These are phyloP conservation scores for Candida multigemmis DNA, from an alignment of 805 yeast genomes.

Conservation along the genomic window DNA sequence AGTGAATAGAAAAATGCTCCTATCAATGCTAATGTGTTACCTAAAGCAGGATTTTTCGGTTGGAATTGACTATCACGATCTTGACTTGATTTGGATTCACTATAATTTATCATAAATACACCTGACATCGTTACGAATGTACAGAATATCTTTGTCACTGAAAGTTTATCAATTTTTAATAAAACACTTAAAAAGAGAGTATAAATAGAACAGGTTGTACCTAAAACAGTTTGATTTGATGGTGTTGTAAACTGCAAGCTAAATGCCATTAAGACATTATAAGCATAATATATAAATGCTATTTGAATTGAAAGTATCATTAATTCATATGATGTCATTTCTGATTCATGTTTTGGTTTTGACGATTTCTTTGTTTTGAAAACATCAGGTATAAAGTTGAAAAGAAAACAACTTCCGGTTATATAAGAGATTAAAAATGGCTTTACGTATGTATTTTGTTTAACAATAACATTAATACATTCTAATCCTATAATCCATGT, in stretches of 20 bases:
- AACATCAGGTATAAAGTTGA: conserved; percentile 36
- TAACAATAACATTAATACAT: conserved; percentile 38
- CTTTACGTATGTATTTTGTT: conserved; percentile 38
- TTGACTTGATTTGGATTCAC: conserved; percentile 13
- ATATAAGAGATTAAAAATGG: conserved; percentile 39
- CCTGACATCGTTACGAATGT: conserved; percentile 38
- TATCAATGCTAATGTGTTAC: conserved; percentile 34
- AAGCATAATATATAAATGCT: conserved; percentile 31
- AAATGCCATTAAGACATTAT: conserved; percentile 31
- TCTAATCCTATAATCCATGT: conserved; percentile 45
- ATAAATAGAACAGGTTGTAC: conserved; percentile 43
- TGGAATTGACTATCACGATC: conserved; percentile 14
- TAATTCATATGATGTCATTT: conserved; percentile 20
- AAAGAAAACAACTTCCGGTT: conserved; percentile 37
- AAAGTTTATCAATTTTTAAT: conserved; percentile 32
- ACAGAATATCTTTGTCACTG: conserved; percentile 32
- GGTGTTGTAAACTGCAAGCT: conserved; percentile 43
- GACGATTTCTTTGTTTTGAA: not conserved
- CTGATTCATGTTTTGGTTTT: conserved; percentile 1
- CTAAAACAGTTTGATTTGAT: conserved; percentile 41
- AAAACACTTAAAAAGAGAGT: conserved; percentile 36
- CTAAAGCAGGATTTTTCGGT: conserved; percentile 32
- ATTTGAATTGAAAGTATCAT: conserved; percentile 27
- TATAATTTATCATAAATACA: conserved; percentile 34
- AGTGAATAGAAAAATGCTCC: conserved; percentile 41